Percentiles rank a stretch among this genome's conserved stretches.
phyloP scores from a whole-genome alignment of 2,329 filamentous ascomycete species.

The Trichoderma citrinoviride region DNA sequence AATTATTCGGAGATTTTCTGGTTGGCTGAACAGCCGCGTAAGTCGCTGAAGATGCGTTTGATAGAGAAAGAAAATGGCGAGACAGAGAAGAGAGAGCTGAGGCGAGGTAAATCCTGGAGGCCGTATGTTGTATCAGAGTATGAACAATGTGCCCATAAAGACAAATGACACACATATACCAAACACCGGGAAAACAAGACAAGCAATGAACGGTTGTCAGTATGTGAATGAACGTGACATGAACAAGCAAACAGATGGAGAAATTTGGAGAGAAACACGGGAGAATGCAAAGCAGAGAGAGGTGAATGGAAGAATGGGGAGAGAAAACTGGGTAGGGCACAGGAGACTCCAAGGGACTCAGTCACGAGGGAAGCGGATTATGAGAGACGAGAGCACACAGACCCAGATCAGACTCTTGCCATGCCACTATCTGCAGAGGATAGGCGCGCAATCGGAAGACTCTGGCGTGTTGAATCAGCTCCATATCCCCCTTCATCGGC shows the following conservation, averaged over 20 bases:
- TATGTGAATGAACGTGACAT: conserved; percentile 10
- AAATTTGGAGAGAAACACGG: not conserved
- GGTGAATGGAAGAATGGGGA: not conserved
- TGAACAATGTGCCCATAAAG: not conserved
- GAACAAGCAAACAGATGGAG: conserved; percentile 7
- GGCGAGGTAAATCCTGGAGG: not conserved
- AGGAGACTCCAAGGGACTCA: not conserved
- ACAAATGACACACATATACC: conserved; percentile 5
- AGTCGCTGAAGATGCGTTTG: not conserved
- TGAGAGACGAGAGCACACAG: not conserved
- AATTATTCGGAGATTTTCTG: not conserved
- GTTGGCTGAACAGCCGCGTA: not conserved
- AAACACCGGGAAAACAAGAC: not conserved
- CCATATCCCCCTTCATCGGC: too few species aligned
- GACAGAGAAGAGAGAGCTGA: conserved; percentile 5
- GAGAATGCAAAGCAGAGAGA: not conserved
- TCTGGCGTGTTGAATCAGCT: not conserved
- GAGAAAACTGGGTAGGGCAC: not conserved
- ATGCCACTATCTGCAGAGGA: not conserved
- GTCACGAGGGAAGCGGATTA: not conserved
- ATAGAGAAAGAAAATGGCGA: not conserved
- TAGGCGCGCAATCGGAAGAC: conserved; percentile 15
- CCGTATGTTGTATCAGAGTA: conserved; percentile 15
- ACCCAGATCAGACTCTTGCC: not conserved
- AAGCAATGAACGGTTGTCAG: conserved; percentile 3